Evolutionary conservation across 2,329 filamentous ascomycete species (phyloP).

Genomic region (Ramichloridium luteum): DNA sequence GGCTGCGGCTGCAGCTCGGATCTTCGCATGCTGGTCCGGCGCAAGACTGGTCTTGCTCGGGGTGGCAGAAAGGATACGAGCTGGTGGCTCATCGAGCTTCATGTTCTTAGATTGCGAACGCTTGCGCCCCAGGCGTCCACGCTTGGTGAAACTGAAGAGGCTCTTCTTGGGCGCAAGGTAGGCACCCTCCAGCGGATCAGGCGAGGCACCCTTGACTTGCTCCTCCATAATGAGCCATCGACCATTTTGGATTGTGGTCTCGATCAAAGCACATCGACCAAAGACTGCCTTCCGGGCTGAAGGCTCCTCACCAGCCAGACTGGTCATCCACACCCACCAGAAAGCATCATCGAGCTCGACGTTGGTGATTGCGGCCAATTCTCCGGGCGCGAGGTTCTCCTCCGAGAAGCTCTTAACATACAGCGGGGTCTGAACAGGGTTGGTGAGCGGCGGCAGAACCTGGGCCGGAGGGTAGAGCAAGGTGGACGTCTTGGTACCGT

Average conservation of each 20-base stretch:
- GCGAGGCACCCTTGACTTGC: slow-evolving; percentile 83
- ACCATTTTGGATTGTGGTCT: slow-evolving; percentile 69
- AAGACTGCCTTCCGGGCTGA: slow-evolving; percentile 79
- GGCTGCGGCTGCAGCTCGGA: slow-evolving; percentile 79
- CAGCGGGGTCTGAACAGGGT: slow-evolving; percentile 54
- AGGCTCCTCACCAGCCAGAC: slow-evolving; percentile 82
- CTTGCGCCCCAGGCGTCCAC: slow-evolving; percentile 54
- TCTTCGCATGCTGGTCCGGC: slow-evolving; percentile 82
- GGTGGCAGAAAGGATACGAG: slow-evolving; percentile 37
- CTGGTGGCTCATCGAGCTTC: slow-evolving; percentile 17
- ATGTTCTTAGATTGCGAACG: slow-evolving; percentile 53
- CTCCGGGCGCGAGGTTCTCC: slow-evolving; percentile 71
- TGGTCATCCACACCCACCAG: slow-evolving; percentile 99
- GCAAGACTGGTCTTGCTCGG: slow-evolving; percentile 74
- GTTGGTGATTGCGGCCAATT: slow-evolving; percentile 79
- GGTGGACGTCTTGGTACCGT: slow-evolving; percentile 39
- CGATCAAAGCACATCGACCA: slow-evolving; percentile 81
- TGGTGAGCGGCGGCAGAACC: slow-evolving; percentile 71
- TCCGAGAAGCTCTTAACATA: slow-evolving; percentile 22
- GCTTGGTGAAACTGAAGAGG: slow-evolving; percentile 63
- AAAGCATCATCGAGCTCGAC: slow-evolving; percentile 90
- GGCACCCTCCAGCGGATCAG: slow-evolving; percentile 69
- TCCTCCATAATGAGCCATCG: slow-evolving; percentile 95
- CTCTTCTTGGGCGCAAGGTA: slow-evolving; percentile 96
- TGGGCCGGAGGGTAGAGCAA: slow-evolving; percentile 85